Conservation (phyloP, 2,329 filamentous ascomycete genomes). For the Zasmidium angulare region DNA sequence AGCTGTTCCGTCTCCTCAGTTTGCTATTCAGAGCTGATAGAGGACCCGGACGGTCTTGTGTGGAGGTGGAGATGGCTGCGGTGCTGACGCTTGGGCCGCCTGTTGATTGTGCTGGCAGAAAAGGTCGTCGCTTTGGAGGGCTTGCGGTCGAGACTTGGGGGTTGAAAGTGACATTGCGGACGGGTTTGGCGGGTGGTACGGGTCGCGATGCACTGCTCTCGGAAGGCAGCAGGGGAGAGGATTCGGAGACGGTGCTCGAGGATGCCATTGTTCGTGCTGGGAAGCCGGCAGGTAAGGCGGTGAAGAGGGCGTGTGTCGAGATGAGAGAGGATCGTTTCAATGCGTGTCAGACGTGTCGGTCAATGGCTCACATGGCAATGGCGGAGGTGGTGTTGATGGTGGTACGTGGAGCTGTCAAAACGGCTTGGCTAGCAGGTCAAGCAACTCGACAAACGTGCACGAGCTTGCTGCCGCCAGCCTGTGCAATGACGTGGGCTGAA, state of each 20-base stretch:
- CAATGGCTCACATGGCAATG: not conserved
- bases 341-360: not conserved
- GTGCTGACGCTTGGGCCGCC: slow-evolving; percentile 28
- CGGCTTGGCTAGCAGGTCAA: not conserved
- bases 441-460: too few species aligned
- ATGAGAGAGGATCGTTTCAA: not conserved
- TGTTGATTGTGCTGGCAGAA: slow-evolving; percentile 35
- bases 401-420: not conserved
- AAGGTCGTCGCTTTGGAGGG: slow-evolving; percentile 37
- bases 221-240: slow-evolving; percentile 25
- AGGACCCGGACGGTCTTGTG: slow-evolving; percentile 52
- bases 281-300: not conserved
- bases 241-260: slow-evolving; percentile 14
- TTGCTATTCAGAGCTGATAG: slow-evolving; percentile 84
- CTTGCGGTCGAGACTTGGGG: slow-evolving; percentile 54
- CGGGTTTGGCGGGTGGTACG: slow-evolving; percentile 37
- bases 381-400: not conserved
- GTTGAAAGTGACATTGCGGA: slow-evolving; percentile 75
- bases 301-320: not conserved
- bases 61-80: slow-evolving; percentile 2
- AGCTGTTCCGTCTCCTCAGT: slow-evolving; percentile 80
- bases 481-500: not conserved
- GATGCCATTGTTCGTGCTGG: slow-evolving; percentile 12
- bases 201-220: slow-evolving; percentile 18
- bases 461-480: not conserved